phyloP scores from a whole-genome alignment of 495 filamentous ascomycete species.

The Penicillium argentinense region DNA sequence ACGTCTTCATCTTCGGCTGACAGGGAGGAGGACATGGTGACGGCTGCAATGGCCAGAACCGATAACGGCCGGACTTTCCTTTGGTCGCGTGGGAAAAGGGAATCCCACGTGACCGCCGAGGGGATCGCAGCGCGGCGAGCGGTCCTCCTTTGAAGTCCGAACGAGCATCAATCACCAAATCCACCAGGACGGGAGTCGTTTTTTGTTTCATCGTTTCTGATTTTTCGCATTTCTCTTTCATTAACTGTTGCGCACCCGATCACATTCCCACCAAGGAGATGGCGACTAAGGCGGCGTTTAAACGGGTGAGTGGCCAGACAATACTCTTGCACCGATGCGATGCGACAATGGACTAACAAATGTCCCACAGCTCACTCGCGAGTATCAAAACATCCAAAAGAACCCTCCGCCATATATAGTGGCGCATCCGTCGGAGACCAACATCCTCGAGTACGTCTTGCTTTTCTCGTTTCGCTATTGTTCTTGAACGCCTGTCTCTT shows the following conservation, averaged over 20 bases:
- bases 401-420: conserved; percentile 92
- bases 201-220: neutral
- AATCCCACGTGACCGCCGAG: conserved; percentile 26
- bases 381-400: conserved; percentile 89
- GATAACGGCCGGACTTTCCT: conserved; percentile 3
- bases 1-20: conserved; percentile 47
- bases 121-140: conserved; percentile 1
- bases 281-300: conserved; percentile 82
- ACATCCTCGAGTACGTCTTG: conserved; percentile 80
- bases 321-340: neutral
- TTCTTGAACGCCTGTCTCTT: neutral
- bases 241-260: neutral
- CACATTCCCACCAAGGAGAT: conserved; percentile 41
- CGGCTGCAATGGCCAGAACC: conserved; percentile 35
- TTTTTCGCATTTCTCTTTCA: no score
- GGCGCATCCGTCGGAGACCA: conserved; percentile 89
- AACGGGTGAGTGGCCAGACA: conserved; percentile 60
- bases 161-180: no score
- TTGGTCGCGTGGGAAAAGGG: conserved; percentile 21
- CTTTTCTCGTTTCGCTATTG: neutral
- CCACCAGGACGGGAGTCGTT: neutral
- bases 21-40: conserved; percentile 45
- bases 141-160: no score
- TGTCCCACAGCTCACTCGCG: conserved; percentile 71
- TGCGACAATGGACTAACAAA: conserved; percentile 12